Percentiles rank a stretch among this genome's conserved stretches.
Conservation (phyloP, 805 yeast genomes). For the Starmerella tilneyi region DNA sequence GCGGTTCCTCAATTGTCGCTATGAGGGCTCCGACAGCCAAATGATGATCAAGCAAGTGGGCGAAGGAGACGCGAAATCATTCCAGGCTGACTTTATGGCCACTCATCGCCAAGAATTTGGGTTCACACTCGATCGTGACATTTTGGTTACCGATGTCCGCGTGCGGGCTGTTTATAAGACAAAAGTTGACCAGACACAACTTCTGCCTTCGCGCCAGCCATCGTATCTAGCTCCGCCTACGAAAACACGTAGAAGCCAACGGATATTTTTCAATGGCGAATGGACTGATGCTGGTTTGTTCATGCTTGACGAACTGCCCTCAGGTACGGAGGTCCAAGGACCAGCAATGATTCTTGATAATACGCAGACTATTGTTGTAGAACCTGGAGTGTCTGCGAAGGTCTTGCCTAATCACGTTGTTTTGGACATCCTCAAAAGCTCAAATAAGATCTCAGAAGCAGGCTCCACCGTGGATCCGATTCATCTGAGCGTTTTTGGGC, state of each 20-base stretch:
- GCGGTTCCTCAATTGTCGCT: slow-evolving; percentile 64
- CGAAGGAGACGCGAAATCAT: not conserved
- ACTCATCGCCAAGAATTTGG: slow-evolving; percentile 66
- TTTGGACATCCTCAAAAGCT: slow-evolving; percentile 29
- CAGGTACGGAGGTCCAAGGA: slow-evolving; percentile 49
- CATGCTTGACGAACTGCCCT: slow-evolving; percentile 41
- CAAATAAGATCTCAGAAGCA: not conserved
- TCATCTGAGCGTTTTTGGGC: slow-evolving; percentile 64
- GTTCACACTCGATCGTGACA: slow-evolving; percentile 48
- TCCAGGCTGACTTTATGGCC: slow-evolving; percentile 39
- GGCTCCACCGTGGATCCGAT: slow-evolving; percentile 48
- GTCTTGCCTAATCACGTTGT: slow-evolving; percentile 55
- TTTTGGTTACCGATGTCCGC: slow-evolving; percentile 62
- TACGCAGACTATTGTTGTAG: slow-evolving; percentile 68
- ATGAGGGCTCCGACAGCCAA: slow-evolving; percentile 82
- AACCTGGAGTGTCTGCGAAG: slow-evolving; percentile 50
- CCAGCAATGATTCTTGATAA: slow-evolving; percentile 73
- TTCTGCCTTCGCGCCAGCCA: slow-evolving; percentile 9
- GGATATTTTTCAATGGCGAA: slow-evolving; percentile 48
- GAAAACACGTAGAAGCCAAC: slow-evolving; percentile 26
- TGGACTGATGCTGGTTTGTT: slow-evolving; percentile 46
- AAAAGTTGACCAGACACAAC: not conserved
- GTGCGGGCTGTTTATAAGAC: slow-evolving; percentile 43
- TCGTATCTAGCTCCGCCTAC: not conserved
- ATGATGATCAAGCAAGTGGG: slow-evolving; percentile 44